Conservation (phyloP, 305 asterid genomes). For the Salvia sclarea region DNA sequence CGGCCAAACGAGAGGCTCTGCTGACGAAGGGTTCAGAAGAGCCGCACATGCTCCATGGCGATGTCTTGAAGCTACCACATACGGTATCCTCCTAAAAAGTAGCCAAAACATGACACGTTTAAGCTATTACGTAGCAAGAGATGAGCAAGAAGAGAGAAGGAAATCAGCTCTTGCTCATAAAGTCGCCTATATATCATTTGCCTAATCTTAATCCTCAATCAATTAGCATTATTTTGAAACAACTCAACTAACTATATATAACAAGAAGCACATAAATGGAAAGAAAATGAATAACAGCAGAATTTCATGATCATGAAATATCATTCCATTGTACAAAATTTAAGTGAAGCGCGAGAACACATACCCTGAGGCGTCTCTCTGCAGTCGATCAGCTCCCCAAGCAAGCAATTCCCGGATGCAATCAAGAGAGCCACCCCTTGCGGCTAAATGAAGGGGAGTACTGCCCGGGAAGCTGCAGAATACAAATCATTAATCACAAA, state of each 20-base stretch:
- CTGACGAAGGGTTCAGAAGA: constrained; percentile 83
- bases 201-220: neutral
- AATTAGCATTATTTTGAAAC: neutral
- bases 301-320: neutral
- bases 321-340: neutral
- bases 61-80: constrained; percentile 70
- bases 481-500: constrained; percentile 6
- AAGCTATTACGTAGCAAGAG: neutral
- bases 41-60: constrained; percentile 92
- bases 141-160: neutral
- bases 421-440: constrained; percentile 90
- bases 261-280: neutral
- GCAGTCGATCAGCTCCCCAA: constrained; percentile 89
- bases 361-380: constrained; percentile 90
- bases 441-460: constrained; percentile 96
- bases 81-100: constrained; percentile 82
- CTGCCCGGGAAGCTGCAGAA: constrained; percentile 74
- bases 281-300: neutral
- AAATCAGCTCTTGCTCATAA: too few relatives aligned
- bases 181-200: neutral
- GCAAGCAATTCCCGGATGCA: constrained; percentile 82
- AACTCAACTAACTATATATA: neutral
- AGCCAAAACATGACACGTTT: neutral
- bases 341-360: constrained; percentile 18
- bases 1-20: constrained; percentile 98